Evolutionary conservation across 495 filamentous ascomycete species (phyloP).

Genomic region (Glutinoglossum americanum): DNA sequence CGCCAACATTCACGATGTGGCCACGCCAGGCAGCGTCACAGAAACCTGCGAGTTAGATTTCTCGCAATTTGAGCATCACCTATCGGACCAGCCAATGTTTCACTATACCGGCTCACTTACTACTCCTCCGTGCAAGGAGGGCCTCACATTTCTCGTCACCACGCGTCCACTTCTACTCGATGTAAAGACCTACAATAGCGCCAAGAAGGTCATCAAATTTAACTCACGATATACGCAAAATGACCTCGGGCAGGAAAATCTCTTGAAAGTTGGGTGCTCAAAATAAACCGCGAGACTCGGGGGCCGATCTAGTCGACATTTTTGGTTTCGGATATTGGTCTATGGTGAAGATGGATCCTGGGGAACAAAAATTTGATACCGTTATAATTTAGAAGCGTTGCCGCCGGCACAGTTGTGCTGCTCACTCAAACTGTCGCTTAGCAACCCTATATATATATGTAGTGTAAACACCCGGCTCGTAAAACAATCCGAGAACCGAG

Average conservation of each 20-base stretch:
- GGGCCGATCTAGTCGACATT: not conserved
- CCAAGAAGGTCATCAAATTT: slow-evolving; percentile 39
- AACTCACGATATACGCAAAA: slow-evolving; percentile 44
- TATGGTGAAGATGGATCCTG: not conserved
- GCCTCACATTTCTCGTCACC: slow-evolving; percentile 34
- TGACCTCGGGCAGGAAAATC: slow-evolving; percentile 27
- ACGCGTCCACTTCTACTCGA: slow-evolving; percentile 28
- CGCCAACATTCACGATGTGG: slow-evolving; percentile 11
- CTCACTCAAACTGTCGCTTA: no score
- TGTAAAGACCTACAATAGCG: slow-evolving; percentile 28
- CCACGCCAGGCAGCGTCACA: slow-evolving; percentile 23
- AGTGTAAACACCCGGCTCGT: not conserved
- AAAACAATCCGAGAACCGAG: no score
- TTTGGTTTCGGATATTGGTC: not conserved
- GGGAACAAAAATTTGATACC: not conserved
- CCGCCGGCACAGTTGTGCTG: not conserved
- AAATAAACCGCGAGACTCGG: not conserved
- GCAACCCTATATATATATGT: no score
- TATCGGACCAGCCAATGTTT: slow-evolving; percentile 28
- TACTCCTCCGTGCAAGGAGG: slow-evolving; percentile 46
- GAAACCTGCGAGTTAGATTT: slow-evolving; percentile 26
- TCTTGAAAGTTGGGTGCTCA: slow-evolving; percentile 17
- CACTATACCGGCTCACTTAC: slow-evolving; percentile 42
- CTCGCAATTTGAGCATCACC: slow-evolving; percentile 25
- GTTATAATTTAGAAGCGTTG: not conserved